A percentile compares a stretch with the other conserved stretches of the same genome.
Conservation (phyloP, 2,329 filamentous ascomycete species). For the Fusarium sp. region DNA sequence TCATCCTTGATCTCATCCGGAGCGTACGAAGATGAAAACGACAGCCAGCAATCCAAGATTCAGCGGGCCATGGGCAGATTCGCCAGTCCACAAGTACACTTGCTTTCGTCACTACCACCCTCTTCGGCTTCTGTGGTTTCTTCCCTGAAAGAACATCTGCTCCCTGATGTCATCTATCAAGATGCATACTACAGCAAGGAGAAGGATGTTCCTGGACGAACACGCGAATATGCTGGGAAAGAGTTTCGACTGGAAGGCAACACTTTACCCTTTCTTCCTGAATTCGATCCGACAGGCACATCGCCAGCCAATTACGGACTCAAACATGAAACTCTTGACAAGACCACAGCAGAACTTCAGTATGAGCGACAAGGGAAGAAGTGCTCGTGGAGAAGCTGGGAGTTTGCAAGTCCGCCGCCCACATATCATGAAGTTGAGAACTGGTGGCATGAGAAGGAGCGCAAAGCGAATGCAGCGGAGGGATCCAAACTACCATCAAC, state of each 20-base stretch:
- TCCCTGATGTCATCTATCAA: constrained; percentile 83
- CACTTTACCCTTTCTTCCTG: constrained; percentile 83
- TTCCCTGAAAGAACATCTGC: constrained; percentile 44
- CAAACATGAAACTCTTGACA: constrained; percentile 65
- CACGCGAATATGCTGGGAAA: constrained; percentile 87
- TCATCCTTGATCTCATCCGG: constrained; percentile 35
- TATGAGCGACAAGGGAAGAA: constrained; percentile 63
- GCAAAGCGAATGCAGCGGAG: constrained; percentile 12
- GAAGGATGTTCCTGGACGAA: constrained; percentile 82
- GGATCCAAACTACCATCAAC: constrained; percentile 43
- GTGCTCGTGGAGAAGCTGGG: constrained; percentile 78
- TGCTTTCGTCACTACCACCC: constrained; percentile 50
- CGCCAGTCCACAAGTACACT: constrained; percentile 26
- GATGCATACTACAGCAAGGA: constrained; percentile 89
- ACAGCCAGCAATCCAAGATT: constrained; percentile 24
- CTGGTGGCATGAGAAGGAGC: constrained; percentile 71
- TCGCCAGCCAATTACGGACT: constrained; percentile 70
- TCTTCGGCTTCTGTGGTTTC: constrained; percentile 44
- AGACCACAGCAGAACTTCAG: constrained; percentile 62
- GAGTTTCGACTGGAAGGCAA: constrained; percentile 85
- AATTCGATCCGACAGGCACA: constrained; percentile 76
- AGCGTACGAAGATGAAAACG: constrained; percentile 12
- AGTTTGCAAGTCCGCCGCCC: constrained; percentile 80
- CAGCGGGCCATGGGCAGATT: constrained; percentile 34
- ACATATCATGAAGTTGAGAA: constrained; percentile 75